A percentile compares a stretch with the other conserved stretches of the same genome.
phyloP scores from a whole-genome alignment of 2,329 filamentous ascomycete species.

The Fusarium solani-melongenae region DNA sequence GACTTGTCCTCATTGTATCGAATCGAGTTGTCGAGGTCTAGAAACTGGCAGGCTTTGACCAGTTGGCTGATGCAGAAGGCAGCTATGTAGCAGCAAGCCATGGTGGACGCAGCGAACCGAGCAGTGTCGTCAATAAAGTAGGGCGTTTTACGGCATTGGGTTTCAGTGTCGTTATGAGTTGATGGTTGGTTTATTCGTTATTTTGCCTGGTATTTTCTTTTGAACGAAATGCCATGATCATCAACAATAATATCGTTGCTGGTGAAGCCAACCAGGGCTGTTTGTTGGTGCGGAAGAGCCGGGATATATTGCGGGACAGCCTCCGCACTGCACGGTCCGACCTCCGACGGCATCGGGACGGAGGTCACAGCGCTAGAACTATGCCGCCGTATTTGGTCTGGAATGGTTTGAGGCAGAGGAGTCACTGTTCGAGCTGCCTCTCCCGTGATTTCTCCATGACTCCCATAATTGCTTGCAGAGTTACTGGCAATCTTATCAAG shows the following conservation, averaged over 20 bases:
- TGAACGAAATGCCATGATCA: neutral
- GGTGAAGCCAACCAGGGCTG: neutral
- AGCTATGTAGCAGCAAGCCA: conserved; percentile 20
- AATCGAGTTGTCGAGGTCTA: conserved; percentile 8
- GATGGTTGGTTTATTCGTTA: neutral
- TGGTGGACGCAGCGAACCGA: neutral
- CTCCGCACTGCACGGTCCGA: neutral
- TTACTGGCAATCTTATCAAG: too few relatives aligned
- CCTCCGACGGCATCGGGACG: neutral
- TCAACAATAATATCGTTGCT: neutral
- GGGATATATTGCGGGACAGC: neutral
- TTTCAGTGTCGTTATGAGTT: neutral
- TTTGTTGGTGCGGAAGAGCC: neutral
- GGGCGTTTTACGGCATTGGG: neutral
- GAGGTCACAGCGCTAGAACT: neutral
- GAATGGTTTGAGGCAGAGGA: neutral
- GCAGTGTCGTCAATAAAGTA: neutral
- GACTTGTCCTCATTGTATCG: conserved; percentile 14
- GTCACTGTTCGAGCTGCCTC: neutral
- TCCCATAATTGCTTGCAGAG: neutral
- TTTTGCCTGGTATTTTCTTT: neutral
- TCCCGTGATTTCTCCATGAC: neutral
- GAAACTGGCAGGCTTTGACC: conserved; percentile 14
- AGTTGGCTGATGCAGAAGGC: conserved; percentile 15
- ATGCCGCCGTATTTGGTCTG: neutral